These are phyloP conservation scores for Hippophae tibetana DNA, from an alignment of 306 rosid species.

Conservation along the genomic window DNA sequence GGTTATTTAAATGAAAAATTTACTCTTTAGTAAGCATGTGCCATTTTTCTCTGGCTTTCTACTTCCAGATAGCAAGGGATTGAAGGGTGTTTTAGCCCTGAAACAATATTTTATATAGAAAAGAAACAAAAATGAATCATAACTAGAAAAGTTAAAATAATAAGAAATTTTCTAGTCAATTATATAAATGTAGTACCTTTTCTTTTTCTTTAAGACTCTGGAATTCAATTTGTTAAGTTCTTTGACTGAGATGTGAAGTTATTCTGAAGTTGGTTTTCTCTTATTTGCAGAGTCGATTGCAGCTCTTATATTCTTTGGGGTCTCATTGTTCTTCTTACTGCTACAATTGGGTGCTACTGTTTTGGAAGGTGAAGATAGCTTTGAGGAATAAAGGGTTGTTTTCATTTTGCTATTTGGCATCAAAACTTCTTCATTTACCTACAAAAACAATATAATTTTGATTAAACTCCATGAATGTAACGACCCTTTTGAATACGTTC, in stretches of 20 bases:
- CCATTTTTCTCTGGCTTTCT: constrained; percentile 46
- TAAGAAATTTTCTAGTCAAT: not conserved
- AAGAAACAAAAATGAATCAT: not conserved
- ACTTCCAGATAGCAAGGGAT: constrained; percentile 31
- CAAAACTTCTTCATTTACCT: constrained; percentile 34
- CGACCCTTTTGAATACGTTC: not conserved
- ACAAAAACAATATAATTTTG: constrained; percentile 20
- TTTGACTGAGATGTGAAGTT: constrained; percentile 45
- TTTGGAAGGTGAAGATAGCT: constrained; percentile 23
- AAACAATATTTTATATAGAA: constrained; percentile 1
- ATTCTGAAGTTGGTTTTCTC: constrained; percentile 55
- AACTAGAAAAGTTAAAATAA: not conserved
- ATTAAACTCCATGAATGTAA: not conserved
- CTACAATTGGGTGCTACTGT: constrained; percentile 18
- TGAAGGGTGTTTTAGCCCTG: constrained; percentile 47
- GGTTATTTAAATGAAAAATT: constrained; percentile 6
- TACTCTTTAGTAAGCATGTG: constrained; percentile 56
- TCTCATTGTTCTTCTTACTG: constrained; percentile 29
- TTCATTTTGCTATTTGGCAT: constrained; percentile 36
- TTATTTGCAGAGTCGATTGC: no score
- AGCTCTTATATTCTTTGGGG: constrained; percentile 45
- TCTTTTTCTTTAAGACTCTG: constrained; percentile 57
- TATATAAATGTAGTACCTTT: constrained; percentile 33
- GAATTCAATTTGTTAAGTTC: constrained; percentile 72
- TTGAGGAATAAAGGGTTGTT: constrained; percentile 37